Base-by-base conservation (phyloP, 371 early-diverging fungal genomes). In the Mortierella sp. region DNA sequence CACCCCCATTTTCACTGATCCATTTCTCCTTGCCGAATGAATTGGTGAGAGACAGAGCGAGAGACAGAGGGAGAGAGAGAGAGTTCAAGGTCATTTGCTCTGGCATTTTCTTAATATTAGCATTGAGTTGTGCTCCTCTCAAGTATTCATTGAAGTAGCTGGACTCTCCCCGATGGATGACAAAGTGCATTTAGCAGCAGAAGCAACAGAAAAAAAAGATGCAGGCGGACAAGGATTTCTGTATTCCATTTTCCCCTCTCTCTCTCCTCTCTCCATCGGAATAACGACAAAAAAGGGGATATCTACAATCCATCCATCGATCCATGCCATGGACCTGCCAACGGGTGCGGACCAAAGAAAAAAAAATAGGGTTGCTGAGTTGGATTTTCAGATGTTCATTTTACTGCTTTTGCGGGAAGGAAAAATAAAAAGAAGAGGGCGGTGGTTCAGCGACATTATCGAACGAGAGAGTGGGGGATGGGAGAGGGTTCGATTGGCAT, bases 341-440 rank as follows among this genome's bases (percentile, higher is more conserved):
- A n/a, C n/a, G 27, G 56, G 11, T 46, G 48, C 18, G 16, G 35
- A 68, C 11, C 43, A 68, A 11, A 24, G 21, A 5, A 65, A 24
- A 68, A 68, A 41, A 24, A 68, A 68, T 65, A 65, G 68, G 41
- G 41, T 68, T 68, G 68, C 68, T 68, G 68, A 68, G 68, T 68
- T 41, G 68, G 41, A 68, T 68, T 41, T 18, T 51, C 12, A 29
- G 12, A 12, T 63, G 35, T 63, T 63, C 63, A 63, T 63, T 5
- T 63, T 63, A 63, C 63, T 63, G 63, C 63, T 32, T 63, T 32
- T 35, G 63, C 63, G 63, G 63, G 63, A 63, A 63, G 35, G 51
- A 63, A 60, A 29, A 60, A 35, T 27, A 27, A 29, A 11, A n/a
- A 58, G 27, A 12, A 29, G 14, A 60, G 29, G 12, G 48, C 12